Evolutionary conservation across 495 filamentous ascomycete species (phyloP), one percentile per base, ranked within the genome.

Genomic region (Annulohypoxylon moriforme): DNA sequence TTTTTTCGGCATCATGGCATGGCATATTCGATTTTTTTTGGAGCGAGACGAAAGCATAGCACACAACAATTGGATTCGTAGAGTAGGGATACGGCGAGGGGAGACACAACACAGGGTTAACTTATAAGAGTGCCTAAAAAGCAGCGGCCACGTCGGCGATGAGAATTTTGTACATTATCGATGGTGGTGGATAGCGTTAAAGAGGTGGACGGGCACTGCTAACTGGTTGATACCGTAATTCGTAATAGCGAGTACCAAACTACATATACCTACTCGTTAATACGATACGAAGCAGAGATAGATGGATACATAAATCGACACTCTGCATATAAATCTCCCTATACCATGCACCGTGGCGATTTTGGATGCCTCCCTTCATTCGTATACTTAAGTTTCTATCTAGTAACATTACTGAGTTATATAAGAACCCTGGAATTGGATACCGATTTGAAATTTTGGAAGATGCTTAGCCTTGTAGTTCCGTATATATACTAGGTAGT

Each of bases 21-120:
- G 56, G 71, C 71, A 73, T 69, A 62, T 56, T 27, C 36, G 36
- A 40, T 34, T 46, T 36, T 22, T 24, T 59, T 53, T 27, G 11
- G 11, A 66, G 64, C 59, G 64, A 68, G 36, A 60, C 49, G 59
- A 68, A 36, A 72, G 59, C 69, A 72, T 72, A 53, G 44, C 69
- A 70, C 52, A 58, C 52, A 58, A 34, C 33, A 52, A 49, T 25
- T 50, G 44, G 46, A 60, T 46, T 46, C 58, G 42, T 68, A 64
- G 59, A 63, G 52, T 5, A 20, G 47, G 34, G 64, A 64, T 49
- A 20, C 9, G 16, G 62, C 52, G 44, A 46, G 22, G 56, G 20
- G 56, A 57, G 31, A 57, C 40, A 27, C 27, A 6, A 31, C n/a
- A n/a, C n/a, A 11, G 47, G 62, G 49, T 44, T 18, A 5, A 38